Percentiles rank a stretch among this genome's conserved stretches.
phyloP scores from a whole-genome alignment of 805 yeast species.

The Wickerhamiella lipophila region DNA sequence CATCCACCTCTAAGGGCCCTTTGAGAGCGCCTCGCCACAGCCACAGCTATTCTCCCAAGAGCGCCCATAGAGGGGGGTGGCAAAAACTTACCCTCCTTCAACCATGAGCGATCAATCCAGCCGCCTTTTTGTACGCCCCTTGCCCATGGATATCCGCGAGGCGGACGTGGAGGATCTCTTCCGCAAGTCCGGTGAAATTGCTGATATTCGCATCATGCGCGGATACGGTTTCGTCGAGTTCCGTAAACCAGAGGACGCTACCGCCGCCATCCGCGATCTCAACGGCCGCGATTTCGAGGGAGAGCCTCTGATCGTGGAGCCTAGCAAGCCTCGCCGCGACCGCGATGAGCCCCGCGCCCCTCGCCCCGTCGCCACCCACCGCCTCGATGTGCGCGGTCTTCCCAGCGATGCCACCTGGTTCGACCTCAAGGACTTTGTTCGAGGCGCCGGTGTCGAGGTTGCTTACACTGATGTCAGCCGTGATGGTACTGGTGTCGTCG shows the following conservation, averaged over 20 bases:
- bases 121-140: constrained; percentile 23
- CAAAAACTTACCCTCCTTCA: neutral
- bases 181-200: constrained; percentile 38
- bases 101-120: constrained; percentile 3
- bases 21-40: no score
- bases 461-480: constrained; percentile 29
- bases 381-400: constrained; percentile 17
- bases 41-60: neutral
- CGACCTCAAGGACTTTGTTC: constrained; percentile 56
- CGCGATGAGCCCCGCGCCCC: constrained; percentile 17
- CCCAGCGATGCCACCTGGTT: constrained; percentile 27
- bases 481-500: constrained; percentile 49
- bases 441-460: constrained; percentile 42
- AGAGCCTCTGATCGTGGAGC: constrained; percentile 26
- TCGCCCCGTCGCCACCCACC: constrained; percentile 21
- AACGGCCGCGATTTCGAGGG: constrained; percentile 32
- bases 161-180: constrained; percentile 41
- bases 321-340: constrained; percentile 25
- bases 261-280: constrained; percentile 44
- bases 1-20: no score
- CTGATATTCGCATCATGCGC: constrained; percentile 43
- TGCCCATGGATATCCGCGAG: constrained; percentile 18
- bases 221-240: constrained; percentile 63
- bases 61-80: neutral
- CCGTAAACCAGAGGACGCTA: constrained; percentile 44